Evolutionary conservation across 2,329 filamentous ascomycete species (phyloP), one percentile per base, ranked within the genome.

Genomic region (Aureobasidium mangrovei): DNA sequence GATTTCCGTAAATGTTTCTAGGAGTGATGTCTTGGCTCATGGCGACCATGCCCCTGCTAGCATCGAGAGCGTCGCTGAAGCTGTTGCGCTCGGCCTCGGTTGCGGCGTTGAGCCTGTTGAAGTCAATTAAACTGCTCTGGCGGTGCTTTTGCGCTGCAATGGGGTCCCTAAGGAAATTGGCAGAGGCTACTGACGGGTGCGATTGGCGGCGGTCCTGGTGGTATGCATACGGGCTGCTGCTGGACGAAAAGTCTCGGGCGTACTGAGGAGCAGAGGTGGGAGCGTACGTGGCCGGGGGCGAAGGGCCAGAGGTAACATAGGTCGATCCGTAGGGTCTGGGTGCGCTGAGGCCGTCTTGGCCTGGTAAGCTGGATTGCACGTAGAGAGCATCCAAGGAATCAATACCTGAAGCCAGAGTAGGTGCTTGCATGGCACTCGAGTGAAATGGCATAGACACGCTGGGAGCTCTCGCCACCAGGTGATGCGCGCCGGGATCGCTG

Each of bases 11-110:
- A 63, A 95, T 88, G 67, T 91, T 93, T 58, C 91, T 79, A 9
- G 91, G 89, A 1, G 90, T 95, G 63, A 84, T 72, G 63, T 96
- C 90, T 72, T 96, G 90, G 78, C 88, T 95, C 80, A 97, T 87
- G 36, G 90, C 89, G 28, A 96, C 80, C 88, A 97, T 96, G 62
- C 90, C 89, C 58, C 93, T 86, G 68, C 90, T 91, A 27, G 91
- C 91, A 69, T 96, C 91, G 55, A 97, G 82, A 29, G 89, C 88
- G 67, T 96, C 91, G 61, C 85, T 88, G 69, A 91, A 94, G 62
- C 84, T 85, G 62, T 85, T 77, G 54, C 78, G 76, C 47, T 76
- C 83, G 67, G 72, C 81, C 74, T 72, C 80, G 69, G 71, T 75
- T 31, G 65, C 62, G 49, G 80, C 72, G 60, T 73, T 75, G 69